Evolutionary conservation across 768 basidiomycete genomes (phyloP), one percentile per base, ranked within the genome.

Genomic region (Nidularia sp.): DNA sequence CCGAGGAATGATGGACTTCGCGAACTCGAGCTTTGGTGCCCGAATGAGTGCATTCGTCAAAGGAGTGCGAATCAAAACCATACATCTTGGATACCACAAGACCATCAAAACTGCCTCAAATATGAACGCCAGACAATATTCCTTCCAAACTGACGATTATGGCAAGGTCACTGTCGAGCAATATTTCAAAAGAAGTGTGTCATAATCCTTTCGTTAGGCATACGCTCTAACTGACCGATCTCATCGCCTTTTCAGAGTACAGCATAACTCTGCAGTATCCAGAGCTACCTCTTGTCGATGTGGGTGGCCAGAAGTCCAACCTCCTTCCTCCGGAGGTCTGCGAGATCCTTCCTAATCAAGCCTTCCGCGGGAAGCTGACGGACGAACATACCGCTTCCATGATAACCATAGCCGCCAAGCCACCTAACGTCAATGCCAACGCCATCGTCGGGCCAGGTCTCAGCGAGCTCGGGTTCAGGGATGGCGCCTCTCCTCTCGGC

Each of bases 71-170:
- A 70, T 93, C 45, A 75, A 73, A 62, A 81, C 88, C 1, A 76
- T 65, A 2, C 89, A 92, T 66, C 73, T 93, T 10, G 81, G 83
- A n/a, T 86, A 90, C 60, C 81, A 72, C 61, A 92, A 90, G 68
- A 83, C 84, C 0, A 76, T 93, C 53, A 86, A 85, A 63, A 65
- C 65, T 2, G 62, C 88, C 10, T 71, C 73, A 9, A 70, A 71
- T 22, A 62, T 82, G 34, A 77, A 71, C 22, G 74, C 88, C 0
- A 68, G 62, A 9, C 66, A 72, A 15, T 67, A 82, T 49, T 71
- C 49, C 9, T 93, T 93, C 62, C 63, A 75, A 2, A 80, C 78
- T 47, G 73, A 74, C 1, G 87, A 90, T 56, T 70, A 77, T 0
- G 73, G 75, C 0, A 67, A 53, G 29, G 66, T 90, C 25, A 70